Percentiles rank a stretch among this genome's conserved stretches.
These are phyloP conservation scores for Backusella sp. DNA, from an alignment of 192 early-diverging fungal genomes.

Conservation along the genomic window DNA sequence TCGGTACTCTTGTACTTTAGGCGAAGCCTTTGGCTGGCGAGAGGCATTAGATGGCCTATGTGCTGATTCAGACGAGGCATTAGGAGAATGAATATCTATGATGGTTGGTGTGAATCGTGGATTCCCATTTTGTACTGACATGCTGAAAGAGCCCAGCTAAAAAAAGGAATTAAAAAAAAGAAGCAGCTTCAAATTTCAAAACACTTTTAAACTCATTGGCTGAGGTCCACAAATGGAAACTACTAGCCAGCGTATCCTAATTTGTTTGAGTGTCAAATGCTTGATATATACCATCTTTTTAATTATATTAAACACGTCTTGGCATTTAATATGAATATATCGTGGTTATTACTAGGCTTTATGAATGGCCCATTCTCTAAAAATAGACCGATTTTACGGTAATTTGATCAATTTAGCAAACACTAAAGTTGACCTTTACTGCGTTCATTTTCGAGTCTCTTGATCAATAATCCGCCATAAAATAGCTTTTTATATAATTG, in stretches of 20 bases:
- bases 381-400: too few species aligned
- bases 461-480: too few species aligned
- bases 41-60: constrained; percentile 7
- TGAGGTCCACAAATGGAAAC: neutral
- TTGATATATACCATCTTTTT: too few species aligned
- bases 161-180: neutral
- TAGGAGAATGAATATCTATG: constrained; percentile 15
- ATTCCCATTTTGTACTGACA: constrained; percentile 4
- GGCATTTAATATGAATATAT: too few species aligned
- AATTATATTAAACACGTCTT: too few species aligned
- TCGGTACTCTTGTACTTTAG: constrained; percentile 26
- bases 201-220: neutral
- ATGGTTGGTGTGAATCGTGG: neutral
- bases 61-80: neutral
- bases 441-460: too few species aligned
- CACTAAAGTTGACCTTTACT: too few species aligned
- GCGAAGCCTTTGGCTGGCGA: constrained; percentile 12
- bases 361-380: too few species aligned
- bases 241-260: neutral
- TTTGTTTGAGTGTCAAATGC: neutral
- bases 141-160: neutral
- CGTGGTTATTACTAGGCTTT: too few species aligned
- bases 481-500: too few species aligned
- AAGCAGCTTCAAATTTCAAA: neutral
- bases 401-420: too few species aligned